Evolutionary conservation across 2,329 filamentous ascomycete genomes (phyloP).

Genomic region (Colletotrichum lentis): DNA sequence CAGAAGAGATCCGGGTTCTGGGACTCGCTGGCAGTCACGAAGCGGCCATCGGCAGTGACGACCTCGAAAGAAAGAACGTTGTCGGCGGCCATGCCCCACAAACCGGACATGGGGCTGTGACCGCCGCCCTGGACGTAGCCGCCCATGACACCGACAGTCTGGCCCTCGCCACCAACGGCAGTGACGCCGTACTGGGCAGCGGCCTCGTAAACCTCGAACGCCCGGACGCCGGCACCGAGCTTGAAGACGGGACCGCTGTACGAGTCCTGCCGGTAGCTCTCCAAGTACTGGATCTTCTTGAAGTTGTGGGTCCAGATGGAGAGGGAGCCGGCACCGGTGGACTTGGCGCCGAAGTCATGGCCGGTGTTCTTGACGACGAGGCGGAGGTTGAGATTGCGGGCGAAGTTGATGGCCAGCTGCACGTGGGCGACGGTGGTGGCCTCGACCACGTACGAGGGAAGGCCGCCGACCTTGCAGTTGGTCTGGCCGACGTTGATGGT

Average conservation of each 20-base stretch:
- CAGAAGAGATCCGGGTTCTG: constrained; percentile 69
- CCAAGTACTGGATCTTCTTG: constrained; percentile 45
- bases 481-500: constrained; percentile 32
- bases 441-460: constrained; percentile 47
- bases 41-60: constrained; percentile 60
- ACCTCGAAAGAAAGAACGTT: constrained; percentile 67
- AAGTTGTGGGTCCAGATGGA: constrained; percentile 64
- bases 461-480: constrained; percentile 32
- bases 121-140: constrained; percentile 71
- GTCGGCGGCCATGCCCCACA: constrained; percentile 68
- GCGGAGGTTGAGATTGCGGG: constrained; percentile 52
- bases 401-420: constrained; percentile 52
- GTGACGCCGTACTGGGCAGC: constrained; percentile 56
- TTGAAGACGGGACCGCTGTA: constrained; percentile 38
- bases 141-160: constrained; percentile 65
- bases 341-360: constrained; percentile 57
- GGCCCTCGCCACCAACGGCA: constrained; percentile 63
- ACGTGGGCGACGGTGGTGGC: constrained; percentile 48
- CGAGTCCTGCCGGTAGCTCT: constrained; percentile 33
- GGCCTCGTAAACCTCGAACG: constrained; percentile 57
- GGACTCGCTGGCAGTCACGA: constrained; percentile 61
- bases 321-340: constrained; percentile 58
- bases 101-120: constrained; percentile 62
- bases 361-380: constrained; percentile 54
- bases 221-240: constrained; percentile 60